Evolutionary conservation across 2,329 filamentous ascomycete species (phyloP), one percentile per base, ranked within the genome.

Genomic region (Trichoderma sp.): DNA sequence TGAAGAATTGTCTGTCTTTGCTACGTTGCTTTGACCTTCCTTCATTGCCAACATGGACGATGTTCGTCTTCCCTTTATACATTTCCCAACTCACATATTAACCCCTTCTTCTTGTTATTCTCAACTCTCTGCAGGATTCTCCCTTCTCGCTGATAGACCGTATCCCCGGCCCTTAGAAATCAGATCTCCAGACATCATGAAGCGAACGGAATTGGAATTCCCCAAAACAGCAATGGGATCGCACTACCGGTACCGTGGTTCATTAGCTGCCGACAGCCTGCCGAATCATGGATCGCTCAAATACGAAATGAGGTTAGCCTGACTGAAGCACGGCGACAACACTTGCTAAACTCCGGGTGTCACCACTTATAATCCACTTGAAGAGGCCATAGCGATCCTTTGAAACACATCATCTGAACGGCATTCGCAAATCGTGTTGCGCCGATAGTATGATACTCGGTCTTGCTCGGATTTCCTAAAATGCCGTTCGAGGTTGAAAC

Each of bases 281-380:
- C 21, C 69, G 69, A 72, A 72, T 72, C 69, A 72, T 21, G 31
- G 69, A 63, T 45, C 27, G 69, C 29, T 31, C 29, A 62, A 72
- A 72, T 72, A 72, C 69, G 69, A 72, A 72, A 64, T n/a, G 21
- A 53, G 69, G 69, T 63, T 72, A 72, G 69, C 9, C 29, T 16
- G 3, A 0, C n/a, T 64, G 18, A 24, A 29, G 24, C 21, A 21
- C 68, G 38, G 38, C n/a, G 29, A 33, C 59, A 72, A 33, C 45
- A 21, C 14, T 62, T 12, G 16, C 69, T 64, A 64, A 72, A 35
- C 69, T 72, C 69, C 69, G 69, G 24, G 38, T 12, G 6, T 12
- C 12, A 50, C 35, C 27, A 56, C 67, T 71, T 62, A 71, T 71
- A 45, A 71, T 27, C 53, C 35, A 33, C 31, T 8, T 24, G 9